These are phyloP conservation scores for Leccinum rimulosum DNA, from an alignment of 768 basidiomycete species.

Conservation along the genomic window DNA sequence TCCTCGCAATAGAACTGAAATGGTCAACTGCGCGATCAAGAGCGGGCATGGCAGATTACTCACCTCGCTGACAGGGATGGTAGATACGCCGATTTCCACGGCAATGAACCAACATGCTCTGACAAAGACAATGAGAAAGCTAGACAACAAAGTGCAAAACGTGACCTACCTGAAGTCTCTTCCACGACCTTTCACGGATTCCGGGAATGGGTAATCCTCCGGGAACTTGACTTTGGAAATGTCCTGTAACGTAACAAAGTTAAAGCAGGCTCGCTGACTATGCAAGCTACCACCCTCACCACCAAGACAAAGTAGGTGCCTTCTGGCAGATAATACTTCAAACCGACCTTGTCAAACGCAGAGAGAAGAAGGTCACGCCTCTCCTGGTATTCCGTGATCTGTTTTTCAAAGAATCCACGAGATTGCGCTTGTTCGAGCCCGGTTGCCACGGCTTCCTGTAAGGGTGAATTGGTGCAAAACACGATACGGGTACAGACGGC, in stretches of 20 bases:
- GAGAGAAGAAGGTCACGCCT: conserved; percentile 70
- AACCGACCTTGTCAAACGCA: conserved; percentile 78
- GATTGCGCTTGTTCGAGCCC: conserved; percentile 79
- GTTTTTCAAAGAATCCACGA: conserved; percentile 74
- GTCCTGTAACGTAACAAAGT: conserved; percentile 46
- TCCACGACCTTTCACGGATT: conserved; percentile 71
- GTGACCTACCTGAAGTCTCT: conserved; percentile 75
- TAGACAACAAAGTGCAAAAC: not conserved
- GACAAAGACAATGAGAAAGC: conserved; percentile 12
- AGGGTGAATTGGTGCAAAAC: conserved; percentile 91
- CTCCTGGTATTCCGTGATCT: conserved; percentile 75
- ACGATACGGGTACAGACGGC: conserved; percentile 93
- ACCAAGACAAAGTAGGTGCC: conserved; percentile 90
- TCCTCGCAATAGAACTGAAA: conserved; percentile 87
- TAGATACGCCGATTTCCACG: conserved; percentile 83
- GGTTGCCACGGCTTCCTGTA: conserved; percentile 92
- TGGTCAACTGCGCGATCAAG: conserved; percentile 7
- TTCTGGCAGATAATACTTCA: conserved; percentile 85
- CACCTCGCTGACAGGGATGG: conserved; percentile 95
- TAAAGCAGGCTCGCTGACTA: not conserved
- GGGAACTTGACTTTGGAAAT: conserved; percentile 78
- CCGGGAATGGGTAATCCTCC: conserved; percentile 80
- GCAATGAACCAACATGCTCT: conserved; percentile 98
- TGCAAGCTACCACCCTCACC: conserved; percentile 42
- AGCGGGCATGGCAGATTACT: conserved; percentile 16